A percentile compares a stretch with the other conserved stretches of the same genome.
phyloP scores from a whole-genome alignment of 805 yeast genomes.

The Groenewaldozyma tartarivorans region DNA sequence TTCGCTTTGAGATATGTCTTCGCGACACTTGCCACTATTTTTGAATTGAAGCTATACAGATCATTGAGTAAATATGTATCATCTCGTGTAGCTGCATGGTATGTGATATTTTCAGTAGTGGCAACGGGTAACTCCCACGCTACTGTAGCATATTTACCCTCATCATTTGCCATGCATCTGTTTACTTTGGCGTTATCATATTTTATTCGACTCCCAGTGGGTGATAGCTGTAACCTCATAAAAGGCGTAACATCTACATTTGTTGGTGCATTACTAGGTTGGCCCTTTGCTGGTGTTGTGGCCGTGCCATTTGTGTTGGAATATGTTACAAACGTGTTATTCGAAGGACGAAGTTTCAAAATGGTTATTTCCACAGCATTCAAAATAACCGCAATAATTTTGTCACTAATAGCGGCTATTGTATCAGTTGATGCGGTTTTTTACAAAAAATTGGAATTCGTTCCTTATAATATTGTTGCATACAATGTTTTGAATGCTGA shows the following conservation, averaged over 20 bases:
- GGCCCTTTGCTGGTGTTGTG: constrained; percentile 77
- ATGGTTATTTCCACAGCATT: constrained; percentile 3
- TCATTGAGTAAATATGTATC: constrained; percentile 33
- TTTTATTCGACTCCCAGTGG: constrained; percentile 9
- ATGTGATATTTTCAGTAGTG: constrained; percentile 48
- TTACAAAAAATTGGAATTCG: constrained; percentile 53
- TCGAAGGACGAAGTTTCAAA: constrained; percentile 5
- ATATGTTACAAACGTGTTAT: constrained; percentile 12
- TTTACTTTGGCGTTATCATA: constrained; percentile 27
- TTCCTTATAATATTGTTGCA: constrained; percentile 71
- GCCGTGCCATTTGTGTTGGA: constrained; percentile 50
- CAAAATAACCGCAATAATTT: constrained; percentile 14
- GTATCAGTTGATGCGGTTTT: constrained; percentile 40
- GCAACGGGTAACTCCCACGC: constrained; percentile 87
- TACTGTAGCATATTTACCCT: constrained; percentile 75
- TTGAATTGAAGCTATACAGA: constrained; percentile 46
- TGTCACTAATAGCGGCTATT: constrained; percentile 18
- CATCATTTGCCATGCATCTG: constrained; percentile 58
- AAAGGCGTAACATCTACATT: constrained; percentile 32
- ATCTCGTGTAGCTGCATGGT: constrained; percentile 43
- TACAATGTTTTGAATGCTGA: constrained; percentile 69
- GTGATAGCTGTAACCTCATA: constrained; percentile 5
- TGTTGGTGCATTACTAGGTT: constrained; percentile 74
- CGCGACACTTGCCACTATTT: constrained; percentile 31
- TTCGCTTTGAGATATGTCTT: constrained; percentile 42